A percentile compares a stretch with the other conserved stretches of the same genome.
Evolutionary conservation across 257 asterid species (phyloP).

Genomic region (Solanum pinnatisectum): DNA sequence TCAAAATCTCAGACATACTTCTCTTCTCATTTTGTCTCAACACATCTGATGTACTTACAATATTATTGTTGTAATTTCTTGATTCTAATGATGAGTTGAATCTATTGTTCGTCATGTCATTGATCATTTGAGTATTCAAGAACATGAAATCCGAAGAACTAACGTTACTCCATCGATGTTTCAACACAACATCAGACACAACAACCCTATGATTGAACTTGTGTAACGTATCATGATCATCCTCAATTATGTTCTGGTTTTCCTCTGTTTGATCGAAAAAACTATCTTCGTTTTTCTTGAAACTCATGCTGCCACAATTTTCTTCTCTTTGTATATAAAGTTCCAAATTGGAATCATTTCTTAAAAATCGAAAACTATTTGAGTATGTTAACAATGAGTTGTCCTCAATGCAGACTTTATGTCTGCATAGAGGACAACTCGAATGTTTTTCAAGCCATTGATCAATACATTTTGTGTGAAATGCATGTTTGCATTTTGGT

Average conservation of each 20-base stretch:
- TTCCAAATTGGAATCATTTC: slow-evolving; percentile 25
- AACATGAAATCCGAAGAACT: slow-evolving; percentile 54
- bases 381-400: slow-evolving; percentile 10
- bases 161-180: slow-evolving; percentile 58
- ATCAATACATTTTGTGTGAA: slow-evolving; percentile 25
- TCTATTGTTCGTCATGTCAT: slow-evolving; percentile 26
- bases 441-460: slow-evolving; percentile 33
- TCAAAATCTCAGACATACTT: slow-evolving; percentile 63
- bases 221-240: slow-evolving; percentile 5
- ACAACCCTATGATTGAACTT: slow-evolving; percentile 38
- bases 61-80: background rate
- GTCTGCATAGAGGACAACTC: slow-evolving; percentile 33
- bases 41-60: slow-evolving; percentile 1
- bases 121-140: slow-evolving; percentile 41
- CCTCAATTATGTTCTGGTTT: background rate
- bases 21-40: slow-evolving; percentile 26
- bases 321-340: slow-evolving; percentile 38
- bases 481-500: slow-evolving; percentile 32
- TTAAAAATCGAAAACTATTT: slow-evolving; percentile 18
- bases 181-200: slow-evolving; percentile 30
- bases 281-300: background rate
- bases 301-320: slow-evolving; percentile 11
- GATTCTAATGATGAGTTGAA: slow-evolving; percentile 18
- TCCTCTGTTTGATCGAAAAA: background rate
- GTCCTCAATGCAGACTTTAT: slow-evolving; percentile 16